Evolutionary conservation across 2,329 filamentous ascomycete genomes (phyloP), one percentile per base, ranked within the genome.

Genomic region (Cladobotryum protrusum): DNA sequence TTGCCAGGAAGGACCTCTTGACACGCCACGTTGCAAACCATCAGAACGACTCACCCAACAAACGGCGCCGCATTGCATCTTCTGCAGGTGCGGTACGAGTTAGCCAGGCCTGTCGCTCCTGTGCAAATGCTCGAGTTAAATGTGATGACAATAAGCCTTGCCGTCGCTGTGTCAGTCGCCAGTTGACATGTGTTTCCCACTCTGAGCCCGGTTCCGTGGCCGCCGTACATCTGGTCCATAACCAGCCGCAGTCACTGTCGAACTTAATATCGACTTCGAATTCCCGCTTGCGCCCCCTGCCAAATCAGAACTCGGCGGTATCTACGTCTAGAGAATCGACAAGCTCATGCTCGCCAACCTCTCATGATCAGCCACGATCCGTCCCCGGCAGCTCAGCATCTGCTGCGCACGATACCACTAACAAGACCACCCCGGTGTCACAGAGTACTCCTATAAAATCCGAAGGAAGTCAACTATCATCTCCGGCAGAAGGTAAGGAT

Each of bases 111-210:
- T 80, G 77, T 54, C 70, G 71, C 19, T 64, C 73, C 9, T 80
- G 77, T 54, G 76, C 77, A 3, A 61, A 69, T 15, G 76, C 77
- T 11, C 68, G 77, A 17, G 74, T 80, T 41, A 79, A 79, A 56
- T 80, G 77, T 53, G 75, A 78, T 53, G 77, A 80, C 50, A 59
- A 66, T 18, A 79, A 80, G 61, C 77, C 77, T 32, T 80, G 77
- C 57, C 70, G 71, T 15, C 70, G 76, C 29, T 79, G 77, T 54
- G 65, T 71, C 45, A 72, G 66, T 48, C 70, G 76, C 24, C 72
- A 72, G 40, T 54, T 79, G 47, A 60, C 56, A 13, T 80, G 77
- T 61, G 71, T 66, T 20, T 63, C 63, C 7, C 24, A 6, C 14
- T 59, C 64, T 11, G 67, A 69, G 46, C 59, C 66, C 13, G 66